Evolutionary conservation across 1,139 yeast species (phyloP), one percentile per base, ranked within the genome.

Genomic region (Candida pseudocylindracea): DNA sequence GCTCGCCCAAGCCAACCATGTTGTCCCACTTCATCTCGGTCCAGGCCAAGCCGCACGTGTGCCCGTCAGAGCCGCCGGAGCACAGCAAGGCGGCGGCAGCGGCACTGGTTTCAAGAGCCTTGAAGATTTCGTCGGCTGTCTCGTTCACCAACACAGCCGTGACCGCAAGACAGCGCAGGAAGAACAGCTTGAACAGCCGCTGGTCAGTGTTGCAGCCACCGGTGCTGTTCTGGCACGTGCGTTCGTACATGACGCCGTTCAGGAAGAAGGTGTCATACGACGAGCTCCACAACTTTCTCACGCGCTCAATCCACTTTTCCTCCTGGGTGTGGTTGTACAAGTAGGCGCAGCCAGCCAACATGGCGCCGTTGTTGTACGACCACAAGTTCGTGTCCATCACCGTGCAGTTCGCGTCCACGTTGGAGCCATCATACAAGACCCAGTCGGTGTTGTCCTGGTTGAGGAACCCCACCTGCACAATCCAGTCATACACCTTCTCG

Each of bases 311-410:
- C 92, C 92, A 79, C 25, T 44, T 45, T 5, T 48, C 52, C 38
- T 70, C 67, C 15, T 53, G 50, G n/a, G 92, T 78, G 39, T 57
- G 54, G 45, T 74, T 65, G 51, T 73, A 75, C 47, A 79, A 47
- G 45, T 67, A 74, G 1, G 92, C 91, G 38, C 69, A 52, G 2
- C 93, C 93, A 2, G 76, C 58, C 45, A 78, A 49, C 49, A 73
- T 51, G 26, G 75, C 58, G n/a, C 85, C 93, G 47, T 73, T 75
- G 46, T 78, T 75, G 49, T 79, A 79, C 11, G 81, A 65, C 91
- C 91, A 79, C 46, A 68, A 69, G 29, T 60, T 57, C 29, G 53
- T 51, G 28, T 70, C 59, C 30, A 69, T 45, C 26, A 59, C 57
- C 3, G 70, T 44, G 49, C 93, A 79, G 51, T 71, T 67, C 36